phyloP scores from a whole-genome alignment of 2,329 filamentous ascomycete genomes.

The Neopestalotiopsis rosae region DNA sequence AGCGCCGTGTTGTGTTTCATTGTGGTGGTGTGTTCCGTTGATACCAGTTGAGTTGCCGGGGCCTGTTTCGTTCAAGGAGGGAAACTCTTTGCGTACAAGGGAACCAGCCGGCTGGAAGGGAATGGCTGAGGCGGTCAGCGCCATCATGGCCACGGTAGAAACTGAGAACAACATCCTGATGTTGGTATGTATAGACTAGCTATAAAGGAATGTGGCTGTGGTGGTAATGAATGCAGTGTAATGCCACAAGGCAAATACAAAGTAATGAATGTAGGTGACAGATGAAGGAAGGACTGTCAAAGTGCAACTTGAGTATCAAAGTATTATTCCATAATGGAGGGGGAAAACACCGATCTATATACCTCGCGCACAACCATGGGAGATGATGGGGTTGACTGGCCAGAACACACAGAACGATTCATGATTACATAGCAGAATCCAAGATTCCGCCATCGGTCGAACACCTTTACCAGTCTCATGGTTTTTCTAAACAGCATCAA shows the following conservation, averaged over 20 bases:
- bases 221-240: background rate
- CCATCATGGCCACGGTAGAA: constrained; percentile 8
- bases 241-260: background rate
- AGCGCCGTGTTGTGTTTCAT: background rate
- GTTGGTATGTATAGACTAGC: constrained; percentile 4
- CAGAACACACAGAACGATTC: background rate
- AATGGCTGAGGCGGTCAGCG: background rate
- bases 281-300: constrained; percentile 11
- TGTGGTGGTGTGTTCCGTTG: background rate
- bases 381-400: background rate
- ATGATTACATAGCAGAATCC: background rate
- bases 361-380: background rate
- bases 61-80: background rate
- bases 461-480: background rate
- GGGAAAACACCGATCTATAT: background rate
- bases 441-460: background rate
- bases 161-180: constrained; percentile 12
- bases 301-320: background rate
- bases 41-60: background rate
- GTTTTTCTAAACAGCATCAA: background rate
- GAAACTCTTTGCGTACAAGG: background rate
- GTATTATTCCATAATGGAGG: background rate
- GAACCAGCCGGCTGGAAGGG: background rate
- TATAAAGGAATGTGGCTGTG: constrained; percentile 2
- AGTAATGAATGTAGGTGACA: constrained; percentile 8